Conservation (phyloP, 768 basidiomycete genomes). For the Harrya chromipes region DNA sequence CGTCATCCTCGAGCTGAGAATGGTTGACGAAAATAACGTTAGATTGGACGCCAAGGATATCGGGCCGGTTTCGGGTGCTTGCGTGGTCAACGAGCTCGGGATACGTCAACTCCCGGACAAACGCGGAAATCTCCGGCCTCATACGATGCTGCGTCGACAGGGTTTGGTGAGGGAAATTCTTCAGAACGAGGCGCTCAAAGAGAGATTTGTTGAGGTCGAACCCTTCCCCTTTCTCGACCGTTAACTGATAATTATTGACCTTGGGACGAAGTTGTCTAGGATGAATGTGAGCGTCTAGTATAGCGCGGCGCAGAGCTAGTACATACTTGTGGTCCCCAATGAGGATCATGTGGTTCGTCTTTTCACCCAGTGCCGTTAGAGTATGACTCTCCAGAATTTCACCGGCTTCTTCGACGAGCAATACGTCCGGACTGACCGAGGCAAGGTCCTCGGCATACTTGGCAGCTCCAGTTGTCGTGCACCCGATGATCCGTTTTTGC, state of each 20-base stretch:
- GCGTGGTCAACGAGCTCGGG: conserved; percentile 62
- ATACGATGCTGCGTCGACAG: conserved; percentile 64
- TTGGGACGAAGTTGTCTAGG: conserved; percentile 69
- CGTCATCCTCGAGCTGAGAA: conserved; percentile 51
- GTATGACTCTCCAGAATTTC: conserved; percentile 71
- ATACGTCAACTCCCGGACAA: conserved; percentile 63
- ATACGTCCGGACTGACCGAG: conserved; percentile 45
- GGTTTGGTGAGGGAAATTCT: conserved; percentile 58
- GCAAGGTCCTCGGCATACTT: conserved; percentile 52
- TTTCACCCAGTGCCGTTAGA: conserved; percentile 51
- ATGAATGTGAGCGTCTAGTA: not conserved
- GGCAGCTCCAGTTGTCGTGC: conserved; percentile 70
- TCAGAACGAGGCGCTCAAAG: conserved; percentile 65
- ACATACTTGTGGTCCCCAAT: conserved; percentile 73
- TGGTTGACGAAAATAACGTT: conserved; percentile 67
- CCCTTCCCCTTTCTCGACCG: conserved; percentile 68
- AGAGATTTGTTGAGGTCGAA: conserved; percentile 65
- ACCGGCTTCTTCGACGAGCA: conserved; percentile 72
- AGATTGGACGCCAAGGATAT: conserved; percentile 52
- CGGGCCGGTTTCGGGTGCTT: conserved; percentile 44
- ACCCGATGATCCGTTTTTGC: conserved; percentile 58
- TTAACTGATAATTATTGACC: conserved; percentile 61
- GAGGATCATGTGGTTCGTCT: conserved; percentile 55
- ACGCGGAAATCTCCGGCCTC: conserved; percentile 69
- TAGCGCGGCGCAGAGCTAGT: not conserved